Base-by-base conservation (phyloP, 2,329 filamentous ascomycete species). In the Aspergillus pseudotamarii region DNA sequence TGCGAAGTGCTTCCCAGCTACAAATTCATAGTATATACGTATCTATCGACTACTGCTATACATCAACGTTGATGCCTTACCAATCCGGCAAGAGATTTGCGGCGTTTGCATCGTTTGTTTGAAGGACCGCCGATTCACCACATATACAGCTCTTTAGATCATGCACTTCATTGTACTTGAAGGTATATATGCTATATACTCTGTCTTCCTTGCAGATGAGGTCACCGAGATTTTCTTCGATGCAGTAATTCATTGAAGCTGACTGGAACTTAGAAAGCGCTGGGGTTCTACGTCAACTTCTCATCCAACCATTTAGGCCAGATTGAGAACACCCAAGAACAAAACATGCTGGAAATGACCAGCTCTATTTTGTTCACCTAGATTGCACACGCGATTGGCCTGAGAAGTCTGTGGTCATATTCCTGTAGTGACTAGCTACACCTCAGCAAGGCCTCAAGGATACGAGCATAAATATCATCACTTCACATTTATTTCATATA, bases 61-160 rank as follows among this genome's bases (percentile, higher is more conserved):
- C 19, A 36, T 14, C 19, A n/a, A 14, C 16, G 34, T 53, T 41
- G 30, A 14, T 41, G 58, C 58, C 58, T 59, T n/a, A 59, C n/a
- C n/a, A 45, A 59, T 28, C 0, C 30, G 48, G 58, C 34, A 23
- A 16, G n/a, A 55, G 12, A 12, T 55, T 59, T 54, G 58, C 48
- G n/a, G 3, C 43, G 58, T 59, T 59, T 59, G 58, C 23, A 38
- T 43, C 28, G n/a, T 58, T 57, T 57, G 48, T 51, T 11, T 23
- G 11, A 55, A 55, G 21, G 16, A n/a, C 46, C 57, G 36, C 23
- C 23, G 19, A 57, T 43, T 10, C 41, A 26, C 55, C 19, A 23
- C 30, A 53, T 54, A 32, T 32, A 51, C 12, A 26, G 53, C 26
- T 41, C 34, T 43, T 28, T 30, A 43, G 6, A n/a, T 21, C n/a